Evolutionary conservation across 106 monocot genomes (phyloP).

Genomic region (Dendrobium chrysotoxum): DNA sequence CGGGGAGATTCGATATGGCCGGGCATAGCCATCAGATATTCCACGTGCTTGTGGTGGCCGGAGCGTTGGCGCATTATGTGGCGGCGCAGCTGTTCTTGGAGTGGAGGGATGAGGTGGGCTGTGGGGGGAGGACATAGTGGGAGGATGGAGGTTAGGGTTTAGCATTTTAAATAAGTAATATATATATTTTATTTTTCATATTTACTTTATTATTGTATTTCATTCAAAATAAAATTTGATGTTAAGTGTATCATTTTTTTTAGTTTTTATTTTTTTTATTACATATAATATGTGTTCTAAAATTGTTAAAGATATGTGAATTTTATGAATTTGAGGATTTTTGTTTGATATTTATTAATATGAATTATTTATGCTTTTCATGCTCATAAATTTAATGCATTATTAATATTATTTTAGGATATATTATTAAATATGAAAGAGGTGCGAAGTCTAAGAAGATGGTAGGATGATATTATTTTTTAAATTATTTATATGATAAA

Average conservation of each 20-base stretch:
- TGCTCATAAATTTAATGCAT: too few species aligned
- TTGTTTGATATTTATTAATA: too few species aligned
- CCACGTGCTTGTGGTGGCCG: constrained; percentile 61
- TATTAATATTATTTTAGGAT: too few species aligned
- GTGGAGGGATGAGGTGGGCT: constrained; percentile 33
- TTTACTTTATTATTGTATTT: background rate
- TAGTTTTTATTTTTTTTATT: too few species aligned
- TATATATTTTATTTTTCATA: background rate
- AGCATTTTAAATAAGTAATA: background rate
- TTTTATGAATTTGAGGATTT: too few species aligned
- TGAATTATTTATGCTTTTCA: too few species aligned
- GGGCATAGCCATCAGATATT: constrained; percentile 95
- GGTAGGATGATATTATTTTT: too few species aligned
- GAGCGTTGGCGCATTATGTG: constrained; percentile 69
- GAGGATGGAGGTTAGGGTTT: background rate
- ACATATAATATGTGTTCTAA: too few species aligned
- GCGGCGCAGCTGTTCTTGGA: constrained; percentile 52
- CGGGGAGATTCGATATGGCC: constrained; percentile 61
- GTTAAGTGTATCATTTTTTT: background rate
- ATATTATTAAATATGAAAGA: too few species aligned
- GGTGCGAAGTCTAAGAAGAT: too few species aligned
- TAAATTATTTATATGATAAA: too few species aligned
- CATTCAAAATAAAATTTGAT: background rate
- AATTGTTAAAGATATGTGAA: too few species aligned
- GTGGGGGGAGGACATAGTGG: background rate